Percentiles rank a stretch among this genome's conserved stretches.
Conservation (phyloP, 129 eudicot genomes). For the Heracleum sosnowskyi region DNA sequence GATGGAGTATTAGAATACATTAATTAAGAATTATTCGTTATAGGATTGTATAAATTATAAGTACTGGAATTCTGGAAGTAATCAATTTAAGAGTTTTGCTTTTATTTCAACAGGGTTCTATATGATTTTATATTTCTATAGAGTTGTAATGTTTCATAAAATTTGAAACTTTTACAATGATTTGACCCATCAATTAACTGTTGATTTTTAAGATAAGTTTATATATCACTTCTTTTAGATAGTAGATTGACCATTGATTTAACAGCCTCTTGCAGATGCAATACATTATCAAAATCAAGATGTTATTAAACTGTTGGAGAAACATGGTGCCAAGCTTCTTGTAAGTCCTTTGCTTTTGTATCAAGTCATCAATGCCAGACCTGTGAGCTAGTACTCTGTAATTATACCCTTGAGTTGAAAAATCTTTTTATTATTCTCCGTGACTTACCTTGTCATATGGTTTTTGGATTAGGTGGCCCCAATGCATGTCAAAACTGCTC, state of each 20-base stretch:
- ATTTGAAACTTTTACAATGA: not conserved
- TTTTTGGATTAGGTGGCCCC: conserved; percentile 56
- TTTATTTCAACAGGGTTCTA: not conserved
- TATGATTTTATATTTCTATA: not conserved
- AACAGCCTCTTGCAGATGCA: conserved; percentile 99
- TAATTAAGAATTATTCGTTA: not conserved
- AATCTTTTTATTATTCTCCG: not conserved
- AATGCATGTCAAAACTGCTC: conserved; percentile 77
- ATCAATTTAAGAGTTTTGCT: not conserved
- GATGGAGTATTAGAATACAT: not conserved
- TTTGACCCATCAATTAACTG: not conserved
- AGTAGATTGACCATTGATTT: conserved; percentile 25
- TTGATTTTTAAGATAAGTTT: not conserved
- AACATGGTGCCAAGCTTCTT: conserved; percentile 75
- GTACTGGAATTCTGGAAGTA: not conserved
- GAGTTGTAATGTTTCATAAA: not conserved
- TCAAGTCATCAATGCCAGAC: not conserved
- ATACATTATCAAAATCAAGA: conserved; percentile 72
- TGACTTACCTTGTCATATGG: conserved; percentile 1
- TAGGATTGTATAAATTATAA: not conserved
- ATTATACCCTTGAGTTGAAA: not conserved
- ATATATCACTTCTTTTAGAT: not conserved
- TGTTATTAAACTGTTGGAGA: conserved; percentile 77
- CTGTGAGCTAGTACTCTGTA: not conserved
- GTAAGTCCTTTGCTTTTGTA: conserved; percentile 30